Conservation (phyloP, 768 basidiomycete genomes). For the Hortiboletus flavorubellus region DNA sequence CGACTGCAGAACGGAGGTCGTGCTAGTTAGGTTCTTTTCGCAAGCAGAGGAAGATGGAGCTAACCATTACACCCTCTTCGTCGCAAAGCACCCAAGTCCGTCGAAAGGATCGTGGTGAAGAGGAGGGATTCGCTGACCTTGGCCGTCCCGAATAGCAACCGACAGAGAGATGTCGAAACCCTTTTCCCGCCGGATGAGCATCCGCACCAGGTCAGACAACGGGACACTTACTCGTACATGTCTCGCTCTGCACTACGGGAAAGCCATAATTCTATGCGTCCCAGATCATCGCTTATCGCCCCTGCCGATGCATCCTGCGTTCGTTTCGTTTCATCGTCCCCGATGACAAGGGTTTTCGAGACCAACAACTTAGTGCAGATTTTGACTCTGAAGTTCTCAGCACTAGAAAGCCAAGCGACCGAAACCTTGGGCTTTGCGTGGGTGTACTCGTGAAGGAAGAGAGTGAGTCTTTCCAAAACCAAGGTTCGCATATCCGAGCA, state of each 20-base stretch:
- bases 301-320: neutral
- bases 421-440: neutral
- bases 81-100: neutral
- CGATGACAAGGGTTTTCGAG: neutral
- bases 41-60: neutral
- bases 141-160: neutral
- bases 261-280: neutral
- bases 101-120: neutral
- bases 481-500: neutral
- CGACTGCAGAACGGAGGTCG: neutral
- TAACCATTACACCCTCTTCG: conserved; percentile 1
- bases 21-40: neutral
- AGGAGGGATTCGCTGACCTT: neutral
- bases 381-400: neutral
- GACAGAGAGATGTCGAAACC: neutral
- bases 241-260: neutral
- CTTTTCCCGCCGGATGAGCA: neutral
- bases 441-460: neutral
- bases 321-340: neutral
- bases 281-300: neutral
- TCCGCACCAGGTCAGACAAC: too few species aligned
- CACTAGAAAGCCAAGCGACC: neutral
- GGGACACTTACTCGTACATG: neutral
- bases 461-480: neutral
- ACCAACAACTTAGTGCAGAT: neutral